Evolutionary conservation across 805 yeast species (phyloP).

Genomic region (Cyberlindnera suaveolens): DNA sequence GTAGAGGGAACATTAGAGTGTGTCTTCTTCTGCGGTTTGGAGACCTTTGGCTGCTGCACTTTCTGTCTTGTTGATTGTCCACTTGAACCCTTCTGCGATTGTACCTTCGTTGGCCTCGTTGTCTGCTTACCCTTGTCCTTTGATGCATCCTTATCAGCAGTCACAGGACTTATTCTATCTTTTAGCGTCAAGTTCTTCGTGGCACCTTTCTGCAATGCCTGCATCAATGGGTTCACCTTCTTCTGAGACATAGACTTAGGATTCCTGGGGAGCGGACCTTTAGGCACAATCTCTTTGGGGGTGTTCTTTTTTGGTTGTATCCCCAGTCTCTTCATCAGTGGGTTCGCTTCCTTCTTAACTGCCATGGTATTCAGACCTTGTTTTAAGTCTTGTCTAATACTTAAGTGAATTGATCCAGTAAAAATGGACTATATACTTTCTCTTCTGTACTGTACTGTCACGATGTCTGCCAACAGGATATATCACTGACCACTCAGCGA

Average conservation of each 20-base stretch:
- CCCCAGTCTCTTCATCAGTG: conserved; percentile 4
- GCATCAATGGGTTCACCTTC: conserved; percentile 5
- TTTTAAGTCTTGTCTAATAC: neutral
- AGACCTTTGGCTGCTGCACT: neutral
- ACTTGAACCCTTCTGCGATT: no score
- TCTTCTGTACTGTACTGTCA: no score
- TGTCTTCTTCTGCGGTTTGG: neutral
- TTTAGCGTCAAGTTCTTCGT: conserved; percentile 1
- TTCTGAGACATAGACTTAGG: neutral
- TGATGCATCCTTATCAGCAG: neutral
- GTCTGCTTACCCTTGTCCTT: neutral
- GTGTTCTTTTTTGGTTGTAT: neutral
- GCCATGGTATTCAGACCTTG: neutral
- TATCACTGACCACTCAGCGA: no score
- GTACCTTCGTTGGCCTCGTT: neutral
- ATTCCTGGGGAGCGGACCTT: neutral
- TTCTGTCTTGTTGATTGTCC: neutral
- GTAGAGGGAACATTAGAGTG: neutral
- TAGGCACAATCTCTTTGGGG: conserved; percentile 6
- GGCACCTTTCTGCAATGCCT: conserved; percentile 5
- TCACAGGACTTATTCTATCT: conserved; percentile 8
- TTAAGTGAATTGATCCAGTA: no score
- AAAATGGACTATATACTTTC: no score
- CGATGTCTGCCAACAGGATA: no score
- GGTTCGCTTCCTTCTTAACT: conserved; percentile 2